Evolutionary conservation across 2,329 filamentous ascomycete species (phyloP).

Genomic region (Alternaria solani): DNA sequence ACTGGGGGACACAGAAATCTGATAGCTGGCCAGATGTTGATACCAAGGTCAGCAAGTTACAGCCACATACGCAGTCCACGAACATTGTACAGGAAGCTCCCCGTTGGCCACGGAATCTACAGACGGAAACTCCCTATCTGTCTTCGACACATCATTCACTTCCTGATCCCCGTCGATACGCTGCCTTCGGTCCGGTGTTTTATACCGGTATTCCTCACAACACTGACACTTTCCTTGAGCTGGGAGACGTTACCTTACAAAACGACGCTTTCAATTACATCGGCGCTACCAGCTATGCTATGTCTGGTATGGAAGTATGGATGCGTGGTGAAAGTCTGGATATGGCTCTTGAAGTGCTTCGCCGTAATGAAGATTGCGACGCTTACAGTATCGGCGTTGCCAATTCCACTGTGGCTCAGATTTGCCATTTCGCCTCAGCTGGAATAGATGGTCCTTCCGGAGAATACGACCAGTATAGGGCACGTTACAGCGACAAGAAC

Average conservation of each 20-base stretch:
- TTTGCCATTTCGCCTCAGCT: constrained; percentile 14
- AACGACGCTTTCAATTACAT: constrained; percentile 26
- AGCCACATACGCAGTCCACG: neutral
- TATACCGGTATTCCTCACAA: neutral
- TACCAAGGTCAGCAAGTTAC: neutral
- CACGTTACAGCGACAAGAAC: constrained; percentile 20
- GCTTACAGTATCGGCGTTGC: constrained; percentile 25
- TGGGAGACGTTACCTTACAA: constrained; percentile 18
- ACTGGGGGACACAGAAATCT: neutral
- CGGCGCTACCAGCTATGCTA: neutral
- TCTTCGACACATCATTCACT: neutral
- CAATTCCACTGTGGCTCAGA: constrained; percentile 24
- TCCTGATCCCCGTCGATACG: constrained; percentile 21
- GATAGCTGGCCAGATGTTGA: neutral
- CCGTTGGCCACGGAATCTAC: neutral
- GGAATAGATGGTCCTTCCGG: constrained; percentile 3
- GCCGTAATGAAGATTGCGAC: constrained; percentile 11
- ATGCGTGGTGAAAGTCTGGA: constrained; percentile 32
- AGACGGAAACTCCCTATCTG: neutral
- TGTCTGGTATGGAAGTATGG: constrained; percentile 6
- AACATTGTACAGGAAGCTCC: constrained; percentile 1
- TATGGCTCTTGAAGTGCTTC: constrained; percentile 30
- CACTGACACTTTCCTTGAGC: constrained; percentile 19
- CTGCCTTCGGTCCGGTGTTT: constrained; percentile 2
- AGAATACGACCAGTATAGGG: constrained; percentile 17